Conservation (phyloP, 441 rosid species). For the Gossypium davidsonii region DNA sequence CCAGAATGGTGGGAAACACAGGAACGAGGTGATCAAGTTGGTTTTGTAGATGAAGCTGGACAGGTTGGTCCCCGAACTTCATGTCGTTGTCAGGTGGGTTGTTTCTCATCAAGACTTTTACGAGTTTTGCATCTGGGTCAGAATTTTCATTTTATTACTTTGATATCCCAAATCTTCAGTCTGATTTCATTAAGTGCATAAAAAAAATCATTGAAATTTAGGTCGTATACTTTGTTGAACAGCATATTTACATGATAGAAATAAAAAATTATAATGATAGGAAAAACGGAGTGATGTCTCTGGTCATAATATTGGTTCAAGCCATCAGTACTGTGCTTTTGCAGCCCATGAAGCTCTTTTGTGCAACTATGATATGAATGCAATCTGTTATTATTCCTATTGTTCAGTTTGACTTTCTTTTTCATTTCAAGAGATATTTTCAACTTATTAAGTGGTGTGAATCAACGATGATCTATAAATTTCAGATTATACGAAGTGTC, state of each 20-base stretch:
- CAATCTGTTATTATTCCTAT: not conserved
- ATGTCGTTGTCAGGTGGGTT: conserved; percentile 84
- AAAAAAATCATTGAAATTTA: not conserved
- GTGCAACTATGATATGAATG: not conserved
- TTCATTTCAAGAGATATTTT: not conserved
- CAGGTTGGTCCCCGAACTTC: conserved; percentile 91
- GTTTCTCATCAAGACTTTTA: conserved; percentile 1
- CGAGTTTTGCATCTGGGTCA: not conserved
- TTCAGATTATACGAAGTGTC: conserved; percentile 91
- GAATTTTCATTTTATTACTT: not conserved
- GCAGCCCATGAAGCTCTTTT: not conserved
- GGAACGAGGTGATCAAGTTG: conserved; percentile 66
- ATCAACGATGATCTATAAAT: not conserved
- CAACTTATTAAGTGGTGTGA: not conserved
- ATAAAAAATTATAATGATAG: not conserved
- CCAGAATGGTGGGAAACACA: conserved; percentile 91
- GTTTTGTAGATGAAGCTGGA: conserved; percentile 56
- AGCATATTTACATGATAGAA: not conserved
- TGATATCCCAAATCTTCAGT: not conserved
- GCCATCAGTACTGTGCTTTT: not conserved
- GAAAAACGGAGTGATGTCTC: not conserved
- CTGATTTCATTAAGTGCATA: not conserved
- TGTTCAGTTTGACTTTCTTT: not conserved
- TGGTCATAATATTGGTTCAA: not conserved
- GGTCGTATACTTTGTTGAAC: not conserved